phyloP scores from a whole-genome alignment of 164 flowering plant genomes.

The Hamamelis virginiana region DNA sequence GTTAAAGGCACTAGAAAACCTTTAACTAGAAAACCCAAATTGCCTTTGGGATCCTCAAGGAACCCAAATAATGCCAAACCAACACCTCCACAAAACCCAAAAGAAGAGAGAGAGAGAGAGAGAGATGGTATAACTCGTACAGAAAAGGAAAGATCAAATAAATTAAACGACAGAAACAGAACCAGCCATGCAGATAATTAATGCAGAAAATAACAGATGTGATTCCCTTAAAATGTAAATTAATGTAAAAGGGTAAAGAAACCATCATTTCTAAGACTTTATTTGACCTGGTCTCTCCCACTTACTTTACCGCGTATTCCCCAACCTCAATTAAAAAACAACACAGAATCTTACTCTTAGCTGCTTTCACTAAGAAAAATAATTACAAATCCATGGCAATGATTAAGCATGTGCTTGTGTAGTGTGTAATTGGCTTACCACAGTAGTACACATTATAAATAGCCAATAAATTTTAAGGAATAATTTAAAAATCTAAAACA shows the following conservation, averaged over 20 bases:
- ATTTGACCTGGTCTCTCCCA: not conserved
- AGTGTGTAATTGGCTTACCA: too few relatives aligned
- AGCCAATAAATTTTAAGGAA: too few relatives aligned
- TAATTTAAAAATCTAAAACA: too few relatives aligned
- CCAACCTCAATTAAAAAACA: too few relatives aligned
- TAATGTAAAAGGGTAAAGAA: not conserved
- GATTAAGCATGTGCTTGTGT: too few relatives aligned
- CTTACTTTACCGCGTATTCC: not conserved
- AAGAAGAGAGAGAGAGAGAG: not conserved
- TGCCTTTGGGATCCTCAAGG: not conserved
- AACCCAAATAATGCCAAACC: too few relatives aligned
- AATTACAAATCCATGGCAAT: too few relatives aligned
- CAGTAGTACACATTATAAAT: too few relatives aligned
- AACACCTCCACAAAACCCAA: too few relatives aligned
- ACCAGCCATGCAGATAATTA: not conserved
- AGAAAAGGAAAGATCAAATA: not conserved
- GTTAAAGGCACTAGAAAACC: too few relatives aligned
- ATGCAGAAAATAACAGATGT: not conserved
- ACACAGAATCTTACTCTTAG: too few relatives aligned
- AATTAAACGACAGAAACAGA: not conserved
- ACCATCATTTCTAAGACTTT: not conserved
- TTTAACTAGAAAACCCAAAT: not conserved
- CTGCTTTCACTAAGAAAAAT: too few relatives aligned
- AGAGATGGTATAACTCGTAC: not conserved
- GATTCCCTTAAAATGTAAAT: not conserved